A percentile compares a stretch with the other conserved stretches of the same genome.
Evolutionary conservation across 176 grass and related monocot species (phyloP).

Genomic region (Secale cereale): DNA sequence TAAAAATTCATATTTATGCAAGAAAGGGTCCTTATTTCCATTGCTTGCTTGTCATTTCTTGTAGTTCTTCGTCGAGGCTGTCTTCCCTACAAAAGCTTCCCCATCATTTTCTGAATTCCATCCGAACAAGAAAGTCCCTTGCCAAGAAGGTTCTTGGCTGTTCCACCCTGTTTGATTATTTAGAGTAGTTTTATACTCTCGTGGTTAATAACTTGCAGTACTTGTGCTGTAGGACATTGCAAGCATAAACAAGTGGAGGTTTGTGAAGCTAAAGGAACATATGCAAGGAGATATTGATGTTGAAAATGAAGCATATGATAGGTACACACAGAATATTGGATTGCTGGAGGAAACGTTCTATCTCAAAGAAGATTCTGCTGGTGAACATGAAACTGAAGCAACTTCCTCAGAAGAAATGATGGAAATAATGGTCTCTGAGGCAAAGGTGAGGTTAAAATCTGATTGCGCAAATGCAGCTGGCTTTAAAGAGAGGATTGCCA

Average conservation of each 20-base stretch:
- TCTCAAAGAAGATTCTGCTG: constrained; percentile 20
- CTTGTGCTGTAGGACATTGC: constrained; percentile 48
- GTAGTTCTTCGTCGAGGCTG: constrained; percentile 61
- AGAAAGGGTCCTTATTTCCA: constrained; percentile 9
- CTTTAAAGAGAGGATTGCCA: constrained; percentile 54
- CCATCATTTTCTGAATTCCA: constrained; percentile 66
- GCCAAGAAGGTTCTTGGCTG: constrained; percentile 59
- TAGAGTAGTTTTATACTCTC: neutral
- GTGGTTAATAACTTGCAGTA: neutral
- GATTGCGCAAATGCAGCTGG: constrained; percentile 39
- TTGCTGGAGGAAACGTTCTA: constrained; percentile 82
- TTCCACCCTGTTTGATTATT: neutral
- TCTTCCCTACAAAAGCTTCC: constrained; percentile 63
- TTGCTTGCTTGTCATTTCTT: constrained; percentile 19
- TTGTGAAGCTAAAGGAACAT: constrained; percentile 86
- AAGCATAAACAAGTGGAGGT: constrained; percentile 71
- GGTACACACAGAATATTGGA: constrained; percentile 68
- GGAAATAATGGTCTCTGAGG: constrained; percentile 47
- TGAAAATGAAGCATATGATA: constrained; percentile 86
- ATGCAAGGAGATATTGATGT: constrained; percentile 72
- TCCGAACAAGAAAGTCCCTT: constrained; percentile 66
- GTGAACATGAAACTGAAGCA: constrained; percentile 34
- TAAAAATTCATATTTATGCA: neutral
- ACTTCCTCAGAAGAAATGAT: constrained; percentile 49
- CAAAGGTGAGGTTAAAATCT: constrained; percentile 69